Percentiles rank a stretch among this genome's conserved stretches.
phyloP scores from a whole-genome alignment of 345 rosid species.

The Hypericum perforatum region DNA sequence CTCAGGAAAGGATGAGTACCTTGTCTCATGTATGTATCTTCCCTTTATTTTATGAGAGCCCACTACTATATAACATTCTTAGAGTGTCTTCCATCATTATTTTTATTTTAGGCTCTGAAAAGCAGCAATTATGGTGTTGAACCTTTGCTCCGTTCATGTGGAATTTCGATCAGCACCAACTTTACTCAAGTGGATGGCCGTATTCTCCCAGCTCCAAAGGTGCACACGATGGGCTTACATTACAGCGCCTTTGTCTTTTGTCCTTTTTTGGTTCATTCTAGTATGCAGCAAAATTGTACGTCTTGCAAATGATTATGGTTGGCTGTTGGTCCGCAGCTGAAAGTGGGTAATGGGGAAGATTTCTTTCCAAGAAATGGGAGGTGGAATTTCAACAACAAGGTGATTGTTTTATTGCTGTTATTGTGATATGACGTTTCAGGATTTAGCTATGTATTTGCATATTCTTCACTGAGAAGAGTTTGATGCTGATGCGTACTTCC shows the following conservation, averaged over 20 bases:
- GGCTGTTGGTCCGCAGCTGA: slow-evolving; percentile 37
- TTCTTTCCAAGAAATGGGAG: slow-evolving; percentile 69
- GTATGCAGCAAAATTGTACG: neutral
- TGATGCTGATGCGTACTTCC: neutral
- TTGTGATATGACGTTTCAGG: neutral
- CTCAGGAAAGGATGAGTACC: slow-evolving; percentile 67
- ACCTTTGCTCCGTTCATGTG: slow-evolving; percentile 57
- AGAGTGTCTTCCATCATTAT: neutral
- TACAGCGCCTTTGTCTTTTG: neutral
- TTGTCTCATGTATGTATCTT: slow-evolving; percentile 46
- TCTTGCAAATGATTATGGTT: neutral
- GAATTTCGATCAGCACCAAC: slow-evolving; percentile 42
- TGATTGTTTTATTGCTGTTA: slow-evolving; percentile 11
- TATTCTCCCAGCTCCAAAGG: slow-evolving; percentile 66
- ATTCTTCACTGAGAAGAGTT: neutral
- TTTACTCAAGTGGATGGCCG: slow-evolving; percentile 85
- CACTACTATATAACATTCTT: neutral
- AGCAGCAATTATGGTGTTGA: slow-evolving; percentile 64
- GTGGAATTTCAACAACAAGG: slow-evolving; percentile 94
- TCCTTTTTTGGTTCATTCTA: neutral
- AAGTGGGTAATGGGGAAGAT: slow-evolving; percentile 76
- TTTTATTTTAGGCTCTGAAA: slow-evolving; percentile 46
- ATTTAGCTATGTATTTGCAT: no score
- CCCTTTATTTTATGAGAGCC: slow-evolving; percentile 2
- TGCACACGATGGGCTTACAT: slow-evolving; percentile 6